Base-by-base conservation (phyloP, 164 flowering plant genomes). In the Sedum album region DNA sequence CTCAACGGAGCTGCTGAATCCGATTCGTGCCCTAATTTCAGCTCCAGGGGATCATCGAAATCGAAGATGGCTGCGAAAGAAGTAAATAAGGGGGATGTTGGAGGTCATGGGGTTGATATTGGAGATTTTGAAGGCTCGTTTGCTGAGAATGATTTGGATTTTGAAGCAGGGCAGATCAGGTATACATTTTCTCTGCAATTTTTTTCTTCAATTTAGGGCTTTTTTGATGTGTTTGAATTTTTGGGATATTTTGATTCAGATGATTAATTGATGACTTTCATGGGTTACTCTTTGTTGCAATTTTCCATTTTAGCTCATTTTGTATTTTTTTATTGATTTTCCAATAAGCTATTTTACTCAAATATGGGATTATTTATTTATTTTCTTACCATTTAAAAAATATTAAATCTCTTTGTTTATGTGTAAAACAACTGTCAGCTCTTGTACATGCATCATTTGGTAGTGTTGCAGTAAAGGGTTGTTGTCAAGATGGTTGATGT, bases 131-230 rank as follows among this genome's bases (percentile, higher is more conserved):
- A 55, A 9, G 60, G 31, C 30, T 55, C 31, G 1, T 25, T 25
- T 15, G 30, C 60, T 8, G 60, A 55, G 31, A 55, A 55, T 55
- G 60, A 55, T 55, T n/a, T n/a, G n/a, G n/a, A n/a, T n/a, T n/a
- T n/a, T n/a, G n/a, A n/a, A n/a, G n/a, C n/a, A n/a, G n/a, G 31
- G 17, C 31, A 55, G 60, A 55, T 55, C 30, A 55, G 60, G 60
- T 55, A 6, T 55, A 9, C n/a, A n/a, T n/a, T n/a, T n/a, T n/a
- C n/a, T n/a, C n/a, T 25, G 28, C 8, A 23, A 2, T 53, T 23
- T 55, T 53, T 15, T 23, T 39, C 13, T 55, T 25, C 15, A 55
- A 25, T 25, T 55, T 55, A 31, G 31, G 31, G n/a, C n/a, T n/a
- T n/a, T n/a, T n/a, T n/a, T n/a, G n/a, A n/a, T n/a, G n/a, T n/a